Evolutionary conservation across 129 eudicot species (phyloP), one percentile per base, ranked within the genome.

Genomic region (Flaveria bidentis): DNA sequence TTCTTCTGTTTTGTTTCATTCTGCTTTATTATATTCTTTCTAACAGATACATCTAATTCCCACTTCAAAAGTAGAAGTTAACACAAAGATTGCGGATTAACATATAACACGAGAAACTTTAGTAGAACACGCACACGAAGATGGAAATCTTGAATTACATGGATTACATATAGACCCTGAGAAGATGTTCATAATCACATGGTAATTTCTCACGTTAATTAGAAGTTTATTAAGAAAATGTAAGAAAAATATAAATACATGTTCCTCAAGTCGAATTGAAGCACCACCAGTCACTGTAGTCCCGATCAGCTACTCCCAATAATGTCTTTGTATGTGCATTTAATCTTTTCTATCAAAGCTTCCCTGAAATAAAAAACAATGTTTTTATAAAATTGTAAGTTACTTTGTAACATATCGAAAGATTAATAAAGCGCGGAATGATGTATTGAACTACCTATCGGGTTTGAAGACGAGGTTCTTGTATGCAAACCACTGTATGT

Each of bases 401-500:
- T 45, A 45, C 0, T 18, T 18, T 56, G 17, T 20, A 56, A 6
- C 17, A 20, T 57, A 20, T 20, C 7, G 30, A 57, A 49, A 12
- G 3, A 77, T 23, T 30, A 9, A 28, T 71, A 3, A 23, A 26
- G 22, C 10, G 6, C 12, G 17, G 41, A 11, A 60, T 2, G 47
- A 15, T 47, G 39, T 51, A 67, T 23, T 44, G 36, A 23, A 65
- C 57, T 86, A 93, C 98, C 98, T 94, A 80, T 94, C 93, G 13
- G 96, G 91, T 80, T 86, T 86, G 82, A 74, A 88, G 22, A 94
- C 52, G 80, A 94, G 81, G 86, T 94, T 94, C 89, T 80, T 78
- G 86, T 94, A 94, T 16, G 93, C 96, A 85, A 94, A 94, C 96
- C 96, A 94, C 98, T 94, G 93, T 77, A 85, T 6, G 16, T 62